Conservation (phyloP, 768 basidiomycete genomes). For the Lentinula lateritia region DNA sequence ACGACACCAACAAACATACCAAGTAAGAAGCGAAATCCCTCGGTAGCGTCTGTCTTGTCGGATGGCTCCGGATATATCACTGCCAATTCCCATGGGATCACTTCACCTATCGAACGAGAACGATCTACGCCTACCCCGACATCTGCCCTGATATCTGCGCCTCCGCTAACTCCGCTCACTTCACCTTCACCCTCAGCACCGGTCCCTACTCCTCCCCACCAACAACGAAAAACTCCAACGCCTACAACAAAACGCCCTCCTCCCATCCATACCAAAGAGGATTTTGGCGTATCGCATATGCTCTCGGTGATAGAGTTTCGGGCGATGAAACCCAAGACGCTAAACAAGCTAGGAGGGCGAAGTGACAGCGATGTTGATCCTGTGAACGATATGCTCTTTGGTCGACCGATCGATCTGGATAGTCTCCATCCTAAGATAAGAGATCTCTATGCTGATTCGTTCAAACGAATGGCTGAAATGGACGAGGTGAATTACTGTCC, state of each 20-base stretch:
- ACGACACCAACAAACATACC: conserved; percentile 10
- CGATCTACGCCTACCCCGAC: conserved; percentile 68
- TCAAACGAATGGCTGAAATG: conserved; percentile 74
- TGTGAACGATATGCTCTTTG: conserved; percentile 74
- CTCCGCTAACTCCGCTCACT: conserved; percentile 41
- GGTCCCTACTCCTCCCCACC: conserved; percentile 15
- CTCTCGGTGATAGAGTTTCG: conserved; percentile 79
- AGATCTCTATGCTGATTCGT: conserved; percentile 65
- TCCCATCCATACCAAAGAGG: conserved; percentile 60
- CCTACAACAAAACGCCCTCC: conserved; percentile 23
- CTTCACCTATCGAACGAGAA: conserved; percentile 13
- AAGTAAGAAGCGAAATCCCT: conserved; percentile 4
- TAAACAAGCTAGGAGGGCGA: conserved; percentile 28
- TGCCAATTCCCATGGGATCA: conserved; percentile 11
- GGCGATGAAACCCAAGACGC: conserved; percentile 32
- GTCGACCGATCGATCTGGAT: conserved; percentile 52
- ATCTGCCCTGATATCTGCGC: conserved; percentile 64
- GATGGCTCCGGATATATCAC: conserved; percentile 24
- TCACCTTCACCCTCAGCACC: conserved; percentile 18
- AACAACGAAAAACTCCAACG: conserved; percentile 9
- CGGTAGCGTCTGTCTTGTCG: conserved; percentile 14
- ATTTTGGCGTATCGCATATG: conserved; percentile 85
- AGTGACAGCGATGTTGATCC: conserved; percentile 34
- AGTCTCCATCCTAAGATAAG: conserved; percentile 64
- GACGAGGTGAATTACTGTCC: conserved; percentile 51